Conservation (phyloP, 164 flowering plant genomes). For the Chimonanthus praecox region DNA sequence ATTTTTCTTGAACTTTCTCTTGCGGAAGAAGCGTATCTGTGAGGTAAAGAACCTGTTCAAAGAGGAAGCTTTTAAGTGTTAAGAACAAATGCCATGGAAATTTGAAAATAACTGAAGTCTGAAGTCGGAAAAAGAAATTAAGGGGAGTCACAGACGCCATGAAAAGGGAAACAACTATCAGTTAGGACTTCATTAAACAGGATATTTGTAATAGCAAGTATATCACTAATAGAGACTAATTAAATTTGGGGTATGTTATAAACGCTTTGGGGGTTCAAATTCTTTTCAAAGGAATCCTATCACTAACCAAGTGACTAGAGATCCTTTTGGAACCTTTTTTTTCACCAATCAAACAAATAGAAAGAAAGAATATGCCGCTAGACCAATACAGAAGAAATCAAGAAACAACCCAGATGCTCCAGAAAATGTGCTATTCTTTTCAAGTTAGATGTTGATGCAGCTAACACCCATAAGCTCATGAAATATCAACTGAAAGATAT, state of each 20-base stretch:
- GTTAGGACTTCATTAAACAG: not conserved
- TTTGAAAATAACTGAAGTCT: not conserved
- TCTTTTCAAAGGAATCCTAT: not conserved
- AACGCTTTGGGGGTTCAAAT: not conserved
- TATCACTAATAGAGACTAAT: not conserved
- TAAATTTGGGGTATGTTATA: not conserved
- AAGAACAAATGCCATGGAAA: not conserved
- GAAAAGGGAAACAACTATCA: not conserved
- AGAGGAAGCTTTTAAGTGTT: not conserved
- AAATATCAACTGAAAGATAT: not conserved
- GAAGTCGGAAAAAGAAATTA: not conserved
- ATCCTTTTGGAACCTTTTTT: not conserved
- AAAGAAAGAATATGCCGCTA: not conserved
- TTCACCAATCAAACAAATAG: not conserved
- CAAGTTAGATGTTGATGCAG: not conserved
- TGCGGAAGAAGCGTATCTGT: conserved; percentile 33
- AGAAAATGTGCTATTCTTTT: not conserved
- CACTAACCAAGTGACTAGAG: not conserved
- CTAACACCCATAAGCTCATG: not conserved
- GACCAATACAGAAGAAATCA: not conserved
- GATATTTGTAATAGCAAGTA: not conserved
- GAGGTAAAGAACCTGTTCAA: conserved; percentile 41
- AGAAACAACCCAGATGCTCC: not conserved
- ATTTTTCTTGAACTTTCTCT: conserved; percentile 31
- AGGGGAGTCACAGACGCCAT: not conserved